Conservation (phyloP, 2,329 filamentous ascomycete species). For the Helicocarpus griseus region DNA sequence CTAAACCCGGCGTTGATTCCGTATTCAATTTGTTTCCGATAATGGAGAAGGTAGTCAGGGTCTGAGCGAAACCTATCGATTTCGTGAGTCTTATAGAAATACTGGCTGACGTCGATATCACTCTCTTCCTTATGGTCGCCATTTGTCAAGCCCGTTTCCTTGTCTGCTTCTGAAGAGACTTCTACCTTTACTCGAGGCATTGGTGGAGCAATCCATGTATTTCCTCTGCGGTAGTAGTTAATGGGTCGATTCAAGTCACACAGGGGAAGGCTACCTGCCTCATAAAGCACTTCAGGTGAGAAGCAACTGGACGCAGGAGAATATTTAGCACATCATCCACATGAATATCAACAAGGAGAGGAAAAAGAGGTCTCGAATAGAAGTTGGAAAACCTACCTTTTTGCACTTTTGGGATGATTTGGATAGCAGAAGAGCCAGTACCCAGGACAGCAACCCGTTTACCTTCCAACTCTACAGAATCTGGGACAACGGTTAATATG, state of each 20-base stretch:
- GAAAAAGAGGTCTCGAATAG: no score
- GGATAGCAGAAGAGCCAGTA: conserved; percentile 29
- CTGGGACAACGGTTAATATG: neutral
- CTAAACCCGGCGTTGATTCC: conserved; percentile 35
- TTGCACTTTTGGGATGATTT: conserved; percentile 23
- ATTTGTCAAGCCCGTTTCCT: neutral
- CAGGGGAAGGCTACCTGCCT: neutral
- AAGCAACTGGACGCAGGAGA: neutral
- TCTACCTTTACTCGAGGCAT: neutral
- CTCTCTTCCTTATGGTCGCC: neutral
- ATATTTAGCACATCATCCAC: neutral
- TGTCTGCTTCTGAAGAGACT: neutral
- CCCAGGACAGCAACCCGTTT: conserved; percentile 22
- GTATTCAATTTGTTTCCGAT: conserved; percentile 36
- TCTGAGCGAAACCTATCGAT: conserved; percentile 29
- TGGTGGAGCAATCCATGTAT: neutral
- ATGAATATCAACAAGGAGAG: neutral
- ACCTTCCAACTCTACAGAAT: conserved; percentile 21
- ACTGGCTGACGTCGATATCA: neutral
- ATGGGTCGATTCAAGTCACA: neutral
- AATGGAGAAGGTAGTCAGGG: conserved; percentile 32
- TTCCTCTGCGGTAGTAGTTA: neutral
- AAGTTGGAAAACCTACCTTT: neutral
- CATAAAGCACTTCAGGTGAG: neutral
- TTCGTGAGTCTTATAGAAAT: neutral